A percentile compares a stretch with the other conserved stretches of the same genome.
phyloP scores from a whole-genome alignment of 352 stramenopile species.

The Pythium scleroteichum region DNA sequence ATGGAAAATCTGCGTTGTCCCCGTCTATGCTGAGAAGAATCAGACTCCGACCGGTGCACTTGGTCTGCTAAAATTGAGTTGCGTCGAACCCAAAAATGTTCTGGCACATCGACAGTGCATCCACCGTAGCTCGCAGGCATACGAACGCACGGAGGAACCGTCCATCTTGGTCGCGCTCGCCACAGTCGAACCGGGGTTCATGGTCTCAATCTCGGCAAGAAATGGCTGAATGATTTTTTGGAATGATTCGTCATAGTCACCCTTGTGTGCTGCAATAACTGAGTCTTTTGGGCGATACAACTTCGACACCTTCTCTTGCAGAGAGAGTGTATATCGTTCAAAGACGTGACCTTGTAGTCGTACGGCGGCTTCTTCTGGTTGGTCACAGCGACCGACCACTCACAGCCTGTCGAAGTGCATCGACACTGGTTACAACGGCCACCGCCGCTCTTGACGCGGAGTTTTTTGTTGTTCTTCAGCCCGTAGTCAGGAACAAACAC shows the following conservation, averaged over 20 bases:
- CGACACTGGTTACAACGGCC: slow-evolving; percentile 1
- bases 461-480: background rate
- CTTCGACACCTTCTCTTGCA: background rate
- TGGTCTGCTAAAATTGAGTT: slow-evolving; percentile 7
- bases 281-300: background rate
- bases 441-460: background rate
- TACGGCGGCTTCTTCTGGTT: background rate
- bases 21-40: slow-evolving; percentile 1
- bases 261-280: background rate
- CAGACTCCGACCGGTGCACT: slow-evolving; percentile 3
- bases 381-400: background rate
- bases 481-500: background rate
- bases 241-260: slow-evolving; percentile 9
- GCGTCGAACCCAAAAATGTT: slow-evolving; percentile 11
- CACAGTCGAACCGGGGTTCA: slow-evolving; percentile 1
- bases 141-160: slow-evolving; percentile 11
- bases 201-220: background rate
- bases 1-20: slow-evolving; percentile 5
- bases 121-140: background rate
- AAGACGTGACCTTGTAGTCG: background rate
- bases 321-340: too few relatives aligned
- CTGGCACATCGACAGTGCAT: background rate
- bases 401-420: background rate
- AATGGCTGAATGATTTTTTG: background rate
- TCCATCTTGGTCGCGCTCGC: slow-evolving; percentile 4